These are phyloP conservation scores for Parastagonospora avenae DNA, from an alignment of 2,329 filamentous ascomycete genomes.

Conservation along the genomic window DNA sequence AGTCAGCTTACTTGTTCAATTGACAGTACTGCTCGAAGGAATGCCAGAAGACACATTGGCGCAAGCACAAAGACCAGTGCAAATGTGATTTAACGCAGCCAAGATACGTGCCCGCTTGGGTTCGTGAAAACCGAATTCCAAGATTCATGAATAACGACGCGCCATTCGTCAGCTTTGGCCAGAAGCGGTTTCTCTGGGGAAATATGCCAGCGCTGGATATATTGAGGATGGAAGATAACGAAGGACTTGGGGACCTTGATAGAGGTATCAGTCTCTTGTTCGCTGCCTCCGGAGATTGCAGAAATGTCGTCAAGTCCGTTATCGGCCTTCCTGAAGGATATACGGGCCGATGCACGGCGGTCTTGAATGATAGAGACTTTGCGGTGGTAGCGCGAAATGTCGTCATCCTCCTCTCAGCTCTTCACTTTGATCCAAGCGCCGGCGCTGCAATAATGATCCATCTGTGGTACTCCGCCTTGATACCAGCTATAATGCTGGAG, in stretches of 20 bases:
- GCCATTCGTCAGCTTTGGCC: constrained; percentile 1
- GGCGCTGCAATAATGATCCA: constrained; percentile 48
- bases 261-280: constrained; percentile 39
- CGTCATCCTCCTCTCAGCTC: constrained; percentile 47
- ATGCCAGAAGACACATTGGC: too few species aligned
- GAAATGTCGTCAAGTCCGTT: constrained; percentile 52
- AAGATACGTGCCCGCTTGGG: too few species aligned
- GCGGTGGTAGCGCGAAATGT: constrained; percentile 47
- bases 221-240: constrained; percentile 31
- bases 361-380: constrained; percentile 50
- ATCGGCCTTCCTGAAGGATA: constrained; percentile 38
- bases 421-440: constrained; percentile 17
- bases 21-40: too few species aligned
- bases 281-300: constrained; percentile 52
- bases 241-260: constrained; percentile 35
- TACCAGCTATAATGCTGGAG: constrained; percentile 29
- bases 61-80: too few species aligned
- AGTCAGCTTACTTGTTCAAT: too few species aligned
- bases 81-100: too few species aligned
- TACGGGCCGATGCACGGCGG: constrained; percentile 20
- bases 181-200: constrained; percentile 43
- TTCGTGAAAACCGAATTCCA: not conserved
- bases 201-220: constrained; percentile 50
- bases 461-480: constrained; percentile 54
- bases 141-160: not conserved